Conservation (phyloP, 495 filamentous ascomycete genomes). For the Pyrenula massariospora region DNA sequence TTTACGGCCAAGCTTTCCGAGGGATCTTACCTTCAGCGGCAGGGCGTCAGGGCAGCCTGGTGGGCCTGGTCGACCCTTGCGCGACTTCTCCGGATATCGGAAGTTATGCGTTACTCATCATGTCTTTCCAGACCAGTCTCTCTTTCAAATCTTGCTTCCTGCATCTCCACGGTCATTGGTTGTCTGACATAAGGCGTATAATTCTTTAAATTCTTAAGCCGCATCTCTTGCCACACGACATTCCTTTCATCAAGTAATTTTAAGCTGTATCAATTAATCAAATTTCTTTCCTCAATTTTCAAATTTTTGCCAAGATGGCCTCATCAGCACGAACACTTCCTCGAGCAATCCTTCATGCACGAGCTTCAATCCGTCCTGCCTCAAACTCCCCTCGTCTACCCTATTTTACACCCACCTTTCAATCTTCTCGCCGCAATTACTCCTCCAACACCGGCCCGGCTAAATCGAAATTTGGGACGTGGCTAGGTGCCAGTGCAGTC, state of each 20-base stretch:
- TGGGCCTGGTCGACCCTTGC: too few species aligned
- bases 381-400: conserved; percentile 45
- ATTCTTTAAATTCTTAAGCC: background rate
- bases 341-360: conserved; percentile 38
- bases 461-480: conserved; percentile 35
- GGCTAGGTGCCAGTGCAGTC: conserved; percentile 44
- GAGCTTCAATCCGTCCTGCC: conserved; percentile 33
- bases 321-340: conserved; percentile 40
- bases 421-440: conserved; percentile 62
- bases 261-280: too few species aligned
- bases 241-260: too few species aligned
- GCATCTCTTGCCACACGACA: too few species aligned
- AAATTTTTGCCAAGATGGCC: conserved; percentile 26
- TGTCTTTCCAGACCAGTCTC: background rate
- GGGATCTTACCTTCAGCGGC: too few species aligned
- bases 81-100: too few species aligned
- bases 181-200: background rate
- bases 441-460: conserved; percentile 51
- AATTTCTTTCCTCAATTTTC: background rate
- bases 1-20: too few species aligned
- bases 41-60: too few species aligned
- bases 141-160: background rate
- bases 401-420: conserved; percentile 50
- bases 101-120: background rate
- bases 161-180: background rate